Conservation (phyloP, 75 land plant species). For the Gnetum montanum region DNA sequence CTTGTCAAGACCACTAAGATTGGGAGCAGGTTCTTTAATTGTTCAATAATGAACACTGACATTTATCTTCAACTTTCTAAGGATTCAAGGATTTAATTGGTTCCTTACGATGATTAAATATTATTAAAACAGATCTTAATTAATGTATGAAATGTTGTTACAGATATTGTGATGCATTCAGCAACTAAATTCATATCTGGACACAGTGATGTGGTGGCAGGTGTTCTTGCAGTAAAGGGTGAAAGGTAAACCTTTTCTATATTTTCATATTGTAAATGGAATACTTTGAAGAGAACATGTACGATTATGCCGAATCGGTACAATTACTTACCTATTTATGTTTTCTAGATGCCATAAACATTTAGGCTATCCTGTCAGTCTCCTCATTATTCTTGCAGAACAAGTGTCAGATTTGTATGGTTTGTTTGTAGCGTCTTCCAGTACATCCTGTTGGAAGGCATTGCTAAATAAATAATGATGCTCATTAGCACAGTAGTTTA, state of each 20-base stretch:
- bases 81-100: background rate
- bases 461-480: no score
- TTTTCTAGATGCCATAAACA: no score
- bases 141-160: no score
- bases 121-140: no score
- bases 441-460: no score
- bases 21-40: conserved; percentile 78
- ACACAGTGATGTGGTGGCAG: conserved; percentile 99
- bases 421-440: no score
- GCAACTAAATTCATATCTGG: conserved; percentile 96
- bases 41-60: background rate
- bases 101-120: background rate
- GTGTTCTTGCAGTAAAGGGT: conserved; percentile 85
- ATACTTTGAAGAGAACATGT: background rate
- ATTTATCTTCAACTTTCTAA: background rate
- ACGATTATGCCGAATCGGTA: no score
- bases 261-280: background rate
- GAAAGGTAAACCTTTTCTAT: conserved; percentile 83
- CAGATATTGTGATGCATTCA: conserved; percentile 99
- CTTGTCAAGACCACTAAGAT: conserved; percentile 76
- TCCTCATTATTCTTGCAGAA: no score
- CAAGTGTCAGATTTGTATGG: no score
- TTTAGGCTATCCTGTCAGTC: no score
- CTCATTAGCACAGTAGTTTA: no score
- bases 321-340: no score